Evolutionary conservation across 805 yeast genomes (phyloP).

Genomic region (Candida sanyiensis): DNA sequence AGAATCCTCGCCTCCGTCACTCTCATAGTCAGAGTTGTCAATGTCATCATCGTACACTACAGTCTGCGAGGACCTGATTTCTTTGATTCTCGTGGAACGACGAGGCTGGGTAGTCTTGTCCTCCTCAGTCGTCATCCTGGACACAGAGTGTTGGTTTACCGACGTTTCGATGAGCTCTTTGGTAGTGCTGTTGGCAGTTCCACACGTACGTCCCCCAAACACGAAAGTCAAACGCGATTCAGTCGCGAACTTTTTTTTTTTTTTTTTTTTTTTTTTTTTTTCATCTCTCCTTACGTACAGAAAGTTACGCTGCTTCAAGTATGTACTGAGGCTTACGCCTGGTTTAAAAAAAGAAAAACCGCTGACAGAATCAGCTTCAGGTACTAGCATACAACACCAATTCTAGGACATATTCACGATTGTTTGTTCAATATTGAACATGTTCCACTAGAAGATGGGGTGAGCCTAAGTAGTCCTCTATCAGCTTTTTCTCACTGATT

Average conservation of each 20-base stretch:
- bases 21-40: constrained; percentile 19
- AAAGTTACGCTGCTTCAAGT: background rate
- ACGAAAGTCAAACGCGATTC: background rate
- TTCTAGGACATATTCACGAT: no score
- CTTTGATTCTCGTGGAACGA: constrained; percentile 23
- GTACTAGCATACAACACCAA: background rate
- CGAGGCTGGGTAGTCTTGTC: constrained; percentile 9
- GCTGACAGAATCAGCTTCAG: background rate
- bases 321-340: background rate
- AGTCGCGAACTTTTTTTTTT: no score
- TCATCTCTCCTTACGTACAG: no score
- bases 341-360: background rate
- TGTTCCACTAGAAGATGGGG: no score
- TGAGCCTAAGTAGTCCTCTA: no score
- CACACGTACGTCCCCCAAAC: background rate
- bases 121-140: constrained; percentile 6
- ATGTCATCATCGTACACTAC: constrained; percentile 21
- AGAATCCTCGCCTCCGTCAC: constrained; percentile 18
- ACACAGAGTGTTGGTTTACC: background rate
- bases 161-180: no score
- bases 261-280: no score
- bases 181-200: no score
- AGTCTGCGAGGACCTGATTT: constrained; percentile 15
- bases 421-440: no score
- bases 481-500: no score